Percentiles rank a stretch among this genome's conserved stretches.
These are phyloP conservation scores for button mushroom (Agaricus bisporus) DNA, from an alignment of 768 basidiomycete genomes.

Conservation along the genomic window DNA sequence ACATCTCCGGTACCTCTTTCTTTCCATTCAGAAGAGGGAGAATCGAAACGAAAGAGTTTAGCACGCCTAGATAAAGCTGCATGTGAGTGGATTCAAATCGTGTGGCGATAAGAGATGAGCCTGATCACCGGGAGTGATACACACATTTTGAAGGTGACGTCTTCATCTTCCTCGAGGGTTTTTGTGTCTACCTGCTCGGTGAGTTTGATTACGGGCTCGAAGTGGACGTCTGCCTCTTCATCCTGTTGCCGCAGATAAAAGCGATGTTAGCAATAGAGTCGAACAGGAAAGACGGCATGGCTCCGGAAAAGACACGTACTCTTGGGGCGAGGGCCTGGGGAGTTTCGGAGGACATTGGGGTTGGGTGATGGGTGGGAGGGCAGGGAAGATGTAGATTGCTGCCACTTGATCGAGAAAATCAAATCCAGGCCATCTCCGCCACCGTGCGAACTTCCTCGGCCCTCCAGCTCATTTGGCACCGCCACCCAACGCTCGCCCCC, in stretches of 20 bases:
- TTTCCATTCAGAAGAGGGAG: constrained; percentile 84
- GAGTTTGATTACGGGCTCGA: constrained; percentile 95
- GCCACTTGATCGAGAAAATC: constrained; percentile 9
- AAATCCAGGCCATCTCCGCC: constrained; percentile 10
- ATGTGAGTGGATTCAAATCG: constrained; percentile 15
- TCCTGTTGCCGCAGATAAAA: constrained; percentile 30
- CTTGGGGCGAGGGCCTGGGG: constrained; percentile 66
- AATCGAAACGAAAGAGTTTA: constrained; percentile 94
- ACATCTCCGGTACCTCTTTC: constrained; percentile 97
- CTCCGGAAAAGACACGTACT: constrained; percentile 39
- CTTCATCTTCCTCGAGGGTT: constrained; percentile 93
- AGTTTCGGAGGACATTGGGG: constrained; percentile 42
- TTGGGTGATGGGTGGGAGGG: constrained; percentile 23
- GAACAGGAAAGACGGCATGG: constrained; percentile 16
- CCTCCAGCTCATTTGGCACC: background rate
- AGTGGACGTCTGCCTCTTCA: constrained; percentile 85
- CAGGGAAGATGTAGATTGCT: constrained; percentile 17
- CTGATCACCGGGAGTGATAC: constrained; percentile 24
- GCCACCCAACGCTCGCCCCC: too few species aligned
- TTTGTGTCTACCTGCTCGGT: constrained; percentile 94
- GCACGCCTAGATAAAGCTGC: constrained; percentile 64
- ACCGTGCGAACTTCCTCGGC: constrained; percentile 9
- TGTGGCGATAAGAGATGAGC: constrained; percentile 29
- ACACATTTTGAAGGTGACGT: constrained; percentile 92
- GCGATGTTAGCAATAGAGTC: constrained; percentile 15